phyloP scores from a whole-genome alignment of 2,329 filamentous ascomycete genomes.

The Neophaeococcomyces aloes region DNA sequence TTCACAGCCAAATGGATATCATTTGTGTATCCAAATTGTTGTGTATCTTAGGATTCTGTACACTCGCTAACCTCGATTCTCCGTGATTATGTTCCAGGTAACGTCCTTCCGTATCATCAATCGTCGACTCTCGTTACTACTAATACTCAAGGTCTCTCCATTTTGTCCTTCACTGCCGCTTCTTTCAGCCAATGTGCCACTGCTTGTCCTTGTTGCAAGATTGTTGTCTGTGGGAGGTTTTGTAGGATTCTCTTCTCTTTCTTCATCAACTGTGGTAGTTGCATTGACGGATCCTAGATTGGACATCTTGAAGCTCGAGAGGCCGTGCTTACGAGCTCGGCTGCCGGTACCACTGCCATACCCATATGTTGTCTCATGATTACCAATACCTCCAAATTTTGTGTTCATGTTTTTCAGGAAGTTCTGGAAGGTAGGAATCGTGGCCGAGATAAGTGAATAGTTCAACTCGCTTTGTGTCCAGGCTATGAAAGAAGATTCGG shows the following conservation, averaged over 20 bases:
- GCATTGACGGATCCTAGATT: background rate
- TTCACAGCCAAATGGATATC: no score
- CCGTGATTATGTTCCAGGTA: conserved; percentile 12
- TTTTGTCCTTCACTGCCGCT: background rate
- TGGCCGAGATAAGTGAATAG: conserved; percentile 29
- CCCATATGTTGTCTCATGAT: conserved; percentile 5
- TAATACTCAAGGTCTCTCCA: conserved; percentile 6
- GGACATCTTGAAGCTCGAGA: conserved; percentile 4
- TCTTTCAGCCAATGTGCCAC: background rate
- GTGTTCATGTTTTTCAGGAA: conserved; percentile 25
- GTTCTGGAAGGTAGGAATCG: conserved; percentile 27
- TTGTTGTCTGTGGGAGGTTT: background rate
- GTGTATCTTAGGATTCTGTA: no score
- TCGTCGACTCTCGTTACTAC: conserved; percentile 16
- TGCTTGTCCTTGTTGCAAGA: background rate
- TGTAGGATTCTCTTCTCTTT: background rate
- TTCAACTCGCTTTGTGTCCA: conserved; percentile 30
- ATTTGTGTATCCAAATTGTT: no score
- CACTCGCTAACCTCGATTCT: no score
- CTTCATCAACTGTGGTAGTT: conserved; percentile 1
- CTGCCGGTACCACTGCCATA: conserved; percentile 6
- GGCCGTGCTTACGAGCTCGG: background rate
- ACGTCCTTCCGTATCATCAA: conserved; percentile 30
- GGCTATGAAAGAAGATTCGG: conserved; percentile 25
- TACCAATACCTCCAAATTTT: conserved; percentile 8